These are phyloP conservation scores for Mortierella sp. DNA, from an alignment of 371 early-diverging fungal genomes.

Conservation along the genomic window DNA sequence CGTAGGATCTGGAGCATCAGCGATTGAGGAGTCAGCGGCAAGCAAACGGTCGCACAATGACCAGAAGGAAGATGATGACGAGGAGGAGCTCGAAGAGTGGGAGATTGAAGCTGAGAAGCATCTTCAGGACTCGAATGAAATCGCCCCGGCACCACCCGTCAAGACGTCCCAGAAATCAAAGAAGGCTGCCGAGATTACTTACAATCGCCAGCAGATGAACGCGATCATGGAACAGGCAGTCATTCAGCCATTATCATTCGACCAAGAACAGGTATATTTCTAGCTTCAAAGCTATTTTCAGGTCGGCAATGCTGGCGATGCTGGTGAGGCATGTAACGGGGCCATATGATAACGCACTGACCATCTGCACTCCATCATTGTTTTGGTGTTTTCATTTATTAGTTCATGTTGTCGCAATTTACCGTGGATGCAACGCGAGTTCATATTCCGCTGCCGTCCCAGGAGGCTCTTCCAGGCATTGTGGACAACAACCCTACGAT, in stretches of 20 bases:
- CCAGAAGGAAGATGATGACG: conserved; percentile 18
- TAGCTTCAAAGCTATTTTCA: too few species aligned
- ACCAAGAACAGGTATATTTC: conserved; percentile 46
- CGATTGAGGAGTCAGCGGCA: background rate
- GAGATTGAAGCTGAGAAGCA: conserved; percentile 55
- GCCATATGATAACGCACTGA: background rate
- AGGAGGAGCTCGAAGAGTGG: conserved; percentile 55
- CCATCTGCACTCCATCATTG: background rate
- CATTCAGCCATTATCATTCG: conserved; percentile 49
- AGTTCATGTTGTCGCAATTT: conserved; percentile 57
- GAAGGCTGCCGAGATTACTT: conserved; percentile 16
- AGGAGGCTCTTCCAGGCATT: conserved; percentile 46
- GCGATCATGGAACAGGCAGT: conserved; percentile 53
- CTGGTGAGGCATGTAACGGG: background rate
- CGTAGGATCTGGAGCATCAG: background rate
- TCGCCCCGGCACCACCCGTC: conserved; percentile 34
- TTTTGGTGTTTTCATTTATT: background rate
- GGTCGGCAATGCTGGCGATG: too few species aligned
- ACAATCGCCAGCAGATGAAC: conserved; percentile 48
- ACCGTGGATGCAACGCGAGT: conserved; percentile 28
- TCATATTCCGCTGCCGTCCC: conserved; percentile 48
- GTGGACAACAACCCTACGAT: conserved; percentile 54
- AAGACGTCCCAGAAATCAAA: conserved; percentile 27
- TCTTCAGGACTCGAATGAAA: conserved; percentile 49
- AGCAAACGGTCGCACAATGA: conserved; percentile 11